phyloP scores from a whole-genome alignment of 2,329 filamentous ascomycete species.

The Claviceps humidiphila region DNA sequence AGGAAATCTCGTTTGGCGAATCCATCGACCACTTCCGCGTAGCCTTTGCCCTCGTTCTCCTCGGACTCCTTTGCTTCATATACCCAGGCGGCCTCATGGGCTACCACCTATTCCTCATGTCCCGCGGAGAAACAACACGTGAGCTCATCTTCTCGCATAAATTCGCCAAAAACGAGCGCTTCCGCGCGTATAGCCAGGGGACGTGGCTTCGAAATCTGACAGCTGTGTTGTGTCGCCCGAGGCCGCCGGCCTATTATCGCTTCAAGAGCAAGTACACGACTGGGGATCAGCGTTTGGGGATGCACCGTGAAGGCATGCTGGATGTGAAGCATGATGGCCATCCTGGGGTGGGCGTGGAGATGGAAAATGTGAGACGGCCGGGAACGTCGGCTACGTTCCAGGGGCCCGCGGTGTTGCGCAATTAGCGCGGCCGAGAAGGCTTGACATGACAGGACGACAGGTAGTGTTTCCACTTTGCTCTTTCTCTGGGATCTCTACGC shows the following conservation, averaged over 20 bases:
- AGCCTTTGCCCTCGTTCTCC: slow-evolving; percentile 80
- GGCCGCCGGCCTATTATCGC: slow-evolving; percentile 75
- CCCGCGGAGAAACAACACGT: slow-evolving; percentile 82
- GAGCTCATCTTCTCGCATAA: slow-evolving; percentile 96
- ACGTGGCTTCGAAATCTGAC: slow-evolving; percentile 66
- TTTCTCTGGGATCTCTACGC: not conserved
- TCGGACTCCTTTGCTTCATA: slow-evolving; percentile 57
- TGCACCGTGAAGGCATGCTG: slow-evolving; percentile 11
- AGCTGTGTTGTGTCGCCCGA: slow-evolving; percentile 67
- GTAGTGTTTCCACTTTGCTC: not conserved
- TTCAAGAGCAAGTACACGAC: slow-evolving; percentile 68
- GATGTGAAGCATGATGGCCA: too few species aligned
- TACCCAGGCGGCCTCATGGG: slow-evolving; percentile 75
- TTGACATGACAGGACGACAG: not conserved
- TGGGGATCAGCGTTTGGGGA: slow-evolving; percentile 75
- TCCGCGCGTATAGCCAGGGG: slow-evolving; percentile 77
- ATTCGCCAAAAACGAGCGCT: slow-evolving; percentile 81
- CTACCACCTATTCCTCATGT: slow-evolving; percentile 88
- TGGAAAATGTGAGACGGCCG: slow-evolving; percentile 48
- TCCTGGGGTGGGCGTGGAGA: slow-evolving; percentile 44
- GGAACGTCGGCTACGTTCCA: slow-evolving; percentile 33
- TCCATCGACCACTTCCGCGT: slow-evolving; percentile 62
- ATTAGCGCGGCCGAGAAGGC: slow-evolving; percentile 11
- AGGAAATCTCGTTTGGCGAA: slow-evolving; percentile 52
- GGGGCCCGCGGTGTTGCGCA: slow-evolving; percentile 36